Conservation (phyloP, 768 basidiomycete species). For the Roridomyces roridus region DNA sequence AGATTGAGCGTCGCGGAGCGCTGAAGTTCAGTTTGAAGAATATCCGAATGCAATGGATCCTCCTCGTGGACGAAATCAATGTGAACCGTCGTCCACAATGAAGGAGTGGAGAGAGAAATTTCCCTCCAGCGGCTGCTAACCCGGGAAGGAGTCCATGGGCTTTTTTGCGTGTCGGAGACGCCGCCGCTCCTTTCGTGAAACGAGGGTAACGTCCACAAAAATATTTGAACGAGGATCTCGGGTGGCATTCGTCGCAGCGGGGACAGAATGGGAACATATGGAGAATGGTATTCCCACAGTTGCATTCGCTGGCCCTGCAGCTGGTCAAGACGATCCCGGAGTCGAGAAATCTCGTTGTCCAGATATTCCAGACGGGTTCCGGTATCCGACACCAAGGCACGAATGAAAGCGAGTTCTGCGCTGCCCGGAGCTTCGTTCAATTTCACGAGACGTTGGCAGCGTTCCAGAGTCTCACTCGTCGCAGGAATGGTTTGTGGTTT, state of each 20-base stretch:
- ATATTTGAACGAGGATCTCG: not conserved
- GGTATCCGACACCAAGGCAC: not conserved
- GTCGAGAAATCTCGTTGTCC: not conserved
- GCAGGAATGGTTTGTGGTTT: too few relatives aligned
- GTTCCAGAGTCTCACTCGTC: too few relatives aligned
- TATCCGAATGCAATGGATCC: not conserved
- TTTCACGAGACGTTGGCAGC: not conserved
- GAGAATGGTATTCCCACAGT: not conserved
- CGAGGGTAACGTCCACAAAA: not conserved
- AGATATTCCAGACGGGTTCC: not conserved
- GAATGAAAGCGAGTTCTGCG: not conserved
- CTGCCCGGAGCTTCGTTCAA: not conserved
- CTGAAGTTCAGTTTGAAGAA: not conserved
- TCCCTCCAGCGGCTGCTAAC: not conserved
- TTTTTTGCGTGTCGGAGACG: too few relatives aligned
- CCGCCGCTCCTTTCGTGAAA: not conserved
- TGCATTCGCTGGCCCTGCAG: not conserved
- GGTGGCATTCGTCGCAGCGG: not conserved
- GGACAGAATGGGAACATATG: not conserved
- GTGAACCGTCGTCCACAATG: not conserved
- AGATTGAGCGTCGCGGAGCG: not conserved
- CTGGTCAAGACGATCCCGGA: not conserved
- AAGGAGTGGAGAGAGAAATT: not conserved
- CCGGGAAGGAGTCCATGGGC: too few relatives aligned
- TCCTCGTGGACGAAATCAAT: not conserved